Percentiles rank a stretch among this genome's conserved stretches.
Conservation (phyloP, 768 basidiomycete species). For the Phlegmacium glaucopus region DNA sequence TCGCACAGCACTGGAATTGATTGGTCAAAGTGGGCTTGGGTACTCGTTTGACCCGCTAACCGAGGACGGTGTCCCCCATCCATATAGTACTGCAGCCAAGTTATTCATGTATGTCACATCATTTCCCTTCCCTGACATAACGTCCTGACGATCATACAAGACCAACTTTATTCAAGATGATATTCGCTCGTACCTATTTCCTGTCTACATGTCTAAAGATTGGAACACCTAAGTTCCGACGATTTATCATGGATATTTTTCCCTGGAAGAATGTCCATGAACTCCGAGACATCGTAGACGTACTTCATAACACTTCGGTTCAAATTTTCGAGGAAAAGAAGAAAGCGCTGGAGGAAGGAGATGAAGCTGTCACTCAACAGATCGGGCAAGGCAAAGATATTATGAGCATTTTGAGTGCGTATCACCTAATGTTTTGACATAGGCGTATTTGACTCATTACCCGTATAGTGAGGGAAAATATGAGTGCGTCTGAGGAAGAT, state of each 20-base stretch:
- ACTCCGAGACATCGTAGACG: constrained; percentile 29
- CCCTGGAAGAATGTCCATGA: constrained; percentile 28
- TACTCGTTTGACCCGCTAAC: no score
- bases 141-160: constrained; percentile 9
- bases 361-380: constrained; percentile 28
- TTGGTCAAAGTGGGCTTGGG: constrained; percentile 46
- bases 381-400: constrained; percentile 44
- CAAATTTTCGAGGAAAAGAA: constrained; percentile 37
- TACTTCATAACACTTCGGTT: constrained; percentile 32
- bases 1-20: constrained; percentile 43
- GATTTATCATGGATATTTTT: constrained; percentile 27
- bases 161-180: constrained; percentile 12
- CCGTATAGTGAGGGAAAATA: constrained; percentile 37
- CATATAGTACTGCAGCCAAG: constrained; percentile 28
- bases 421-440: not conserved
- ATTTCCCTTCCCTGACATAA: not conserved
- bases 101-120: constrained; percentile 27
- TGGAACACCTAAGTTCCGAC: constrained; percentile 27
- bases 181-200: constrained; percentile 17
- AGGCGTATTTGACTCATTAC: not conserved
- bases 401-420: constrained; percentile 43
- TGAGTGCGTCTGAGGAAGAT: constrained; percentile 27
- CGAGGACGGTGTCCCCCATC: constrained; percentile 23
- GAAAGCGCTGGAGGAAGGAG: constrained; percentile 30
- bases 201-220: constrained; percentile 22